These are phyloP conservation scores for Phialophora chinensis DNA, from an alignment of 2,329 filamentous ascomycete species.

Conservation along the genomic window DNA sequence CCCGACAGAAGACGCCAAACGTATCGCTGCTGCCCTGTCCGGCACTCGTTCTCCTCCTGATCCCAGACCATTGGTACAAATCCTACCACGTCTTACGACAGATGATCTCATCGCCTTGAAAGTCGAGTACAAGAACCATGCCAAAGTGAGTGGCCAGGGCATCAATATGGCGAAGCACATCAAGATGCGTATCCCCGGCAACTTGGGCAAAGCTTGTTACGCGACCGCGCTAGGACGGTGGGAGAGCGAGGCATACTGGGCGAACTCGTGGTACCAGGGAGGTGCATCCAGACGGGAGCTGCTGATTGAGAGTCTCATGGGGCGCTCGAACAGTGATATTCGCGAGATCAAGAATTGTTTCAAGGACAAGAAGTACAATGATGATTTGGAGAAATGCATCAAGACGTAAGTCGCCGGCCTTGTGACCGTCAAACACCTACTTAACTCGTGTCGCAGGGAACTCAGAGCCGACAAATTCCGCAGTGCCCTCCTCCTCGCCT, in stretches of 20 bases:
- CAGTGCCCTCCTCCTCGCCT: constrained; percentile 78
- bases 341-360: constrained; percentile 85
- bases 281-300: constrained; percentile 84
- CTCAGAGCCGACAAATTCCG: constrained; percentile 97
- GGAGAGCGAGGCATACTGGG: constrained; percentile 96
- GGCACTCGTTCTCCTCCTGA: constrained; percentile 70
- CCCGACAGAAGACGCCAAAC: constrained; percentile 75
- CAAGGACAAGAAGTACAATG: constrained; percentile 86
- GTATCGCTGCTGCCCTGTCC: constrained; percentile 73
- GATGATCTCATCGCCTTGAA: constrained; percentile 87
- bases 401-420: constrained; percentile 48
- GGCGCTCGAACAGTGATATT: constrained; percentile 86
- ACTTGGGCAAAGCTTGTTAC: constrained; percentile 90
- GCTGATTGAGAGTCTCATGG: constrained; percentile 91
- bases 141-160: constrained; percentile 65
- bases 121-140: constrained; percentile 86
- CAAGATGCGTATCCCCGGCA: constrained; percentile 54
- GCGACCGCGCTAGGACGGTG: constrained; percentile 85
- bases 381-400: constrained; percentile 84
- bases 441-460: constrained; percentile 62
- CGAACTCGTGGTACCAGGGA: constrained; percentile 95
- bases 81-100: constrained; percentile 81
- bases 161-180: constrained; percentile 60
- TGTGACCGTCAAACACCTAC: not conserved
- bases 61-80: constrained; percentile 74